Percentiles rank a stretch among this genome's conserved stretches.
phyloP scores from a whole-genome alignment of 129 eudicot genomes.

The Erigeron canadensis region DNA sequence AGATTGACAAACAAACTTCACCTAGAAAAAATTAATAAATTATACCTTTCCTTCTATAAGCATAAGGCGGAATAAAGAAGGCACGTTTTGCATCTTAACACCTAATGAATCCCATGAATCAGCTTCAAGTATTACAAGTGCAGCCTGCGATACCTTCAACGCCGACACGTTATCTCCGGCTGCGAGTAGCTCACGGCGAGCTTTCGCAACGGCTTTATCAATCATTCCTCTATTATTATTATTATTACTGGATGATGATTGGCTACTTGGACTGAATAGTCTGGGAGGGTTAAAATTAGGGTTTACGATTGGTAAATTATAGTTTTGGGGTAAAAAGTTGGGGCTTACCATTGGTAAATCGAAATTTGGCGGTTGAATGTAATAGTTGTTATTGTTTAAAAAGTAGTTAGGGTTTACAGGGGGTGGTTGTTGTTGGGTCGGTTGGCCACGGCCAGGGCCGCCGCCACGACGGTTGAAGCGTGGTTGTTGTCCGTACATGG shows the following conservation, averaged over 20 bases:
- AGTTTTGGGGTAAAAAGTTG: conserved; percentile 18
- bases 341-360: conserved; percentile 11
- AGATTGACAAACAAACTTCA: too few species aligned
- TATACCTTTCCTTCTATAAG: conserved; percentile 62
- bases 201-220: conserved; percentile 47
- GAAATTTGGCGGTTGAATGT: conserved; percentile 35
- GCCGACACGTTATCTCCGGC: conserved; percentile 59
- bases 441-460: conserved; percentile 16
- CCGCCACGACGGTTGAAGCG: conserved; percentile 35
- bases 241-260: not conserved
- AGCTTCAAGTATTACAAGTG: conserved; percentile 43
- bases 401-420: conserved; percentile 29
- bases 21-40: too few species aligned
- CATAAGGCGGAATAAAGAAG: conserved; percentile 49
- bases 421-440: conserved; percentile 17
- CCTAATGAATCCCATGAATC: conserved; percentile 78
- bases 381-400: conserved; percentile 27
- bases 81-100: conserved; percentile 64
- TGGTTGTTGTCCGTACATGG: conserved; percentile 37
- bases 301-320: conserved; percentile 6
- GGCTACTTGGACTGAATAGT: not conserved
- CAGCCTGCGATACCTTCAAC: conserved; percentile 66
- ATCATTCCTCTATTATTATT: conserved; percentile 21
- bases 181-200: conserved; percentile 42
- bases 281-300: conserved; percentile 5